Conservation (phyloP, 2,329 filamentous ascomycete genomes). For the Ascochyta viciae-villosae region DNA sequence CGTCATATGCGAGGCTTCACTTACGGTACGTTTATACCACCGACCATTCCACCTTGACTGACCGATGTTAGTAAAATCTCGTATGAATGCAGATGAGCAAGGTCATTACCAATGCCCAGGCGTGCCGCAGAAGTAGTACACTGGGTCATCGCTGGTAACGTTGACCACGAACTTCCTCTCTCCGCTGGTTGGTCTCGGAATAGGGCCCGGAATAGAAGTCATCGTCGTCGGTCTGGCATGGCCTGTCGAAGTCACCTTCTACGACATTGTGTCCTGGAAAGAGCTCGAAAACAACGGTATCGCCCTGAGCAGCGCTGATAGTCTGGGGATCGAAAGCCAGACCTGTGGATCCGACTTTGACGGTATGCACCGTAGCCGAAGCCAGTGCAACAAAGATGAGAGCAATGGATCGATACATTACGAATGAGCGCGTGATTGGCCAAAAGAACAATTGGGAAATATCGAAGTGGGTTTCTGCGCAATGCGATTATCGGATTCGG, state of each 20-base stretch:
- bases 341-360: slow-evolving; percentile 22
- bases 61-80: background rate
- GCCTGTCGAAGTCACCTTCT: slow-evolving; percentile 17
- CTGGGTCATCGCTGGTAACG: slow-evolving; percentile 27
- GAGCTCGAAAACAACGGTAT: slow-evolving; percentile 27
- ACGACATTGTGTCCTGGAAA: slow-evolving; percentile 23
- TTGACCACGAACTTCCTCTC: slow-evolving; percentile 35
- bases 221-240: slow-evolving; percentile 19
- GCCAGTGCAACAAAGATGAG: slow-evolving; percentile 7
- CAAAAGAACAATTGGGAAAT: background rate
- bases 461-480: background rate
- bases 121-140: slow-evolving; percentile 35
- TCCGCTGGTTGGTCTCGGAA: slow-evolving; percentile 24
- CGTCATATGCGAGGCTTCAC: background rate
- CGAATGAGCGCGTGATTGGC: background rate
- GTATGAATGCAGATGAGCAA: too few species aligned
- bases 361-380: slow-evolving; percentile 19
- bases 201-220: slow-evolving; percentile 33
- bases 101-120: slow-evolving; percentile 23
- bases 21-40: slow-evolving; percentile 15
- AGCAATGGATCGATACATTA: background rate
- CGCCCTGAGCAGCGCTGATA: slow-evolving; percentile 20
- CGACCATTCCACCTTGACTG: slow-evolving; percentile 17
- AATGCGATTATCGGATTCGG: background rate
- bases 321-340: slow-evolving; percentile 20